phyloP scores from a whole-genome alignment of 148 eudicot genomes.

The Salicornia ramosissima region DNA sequence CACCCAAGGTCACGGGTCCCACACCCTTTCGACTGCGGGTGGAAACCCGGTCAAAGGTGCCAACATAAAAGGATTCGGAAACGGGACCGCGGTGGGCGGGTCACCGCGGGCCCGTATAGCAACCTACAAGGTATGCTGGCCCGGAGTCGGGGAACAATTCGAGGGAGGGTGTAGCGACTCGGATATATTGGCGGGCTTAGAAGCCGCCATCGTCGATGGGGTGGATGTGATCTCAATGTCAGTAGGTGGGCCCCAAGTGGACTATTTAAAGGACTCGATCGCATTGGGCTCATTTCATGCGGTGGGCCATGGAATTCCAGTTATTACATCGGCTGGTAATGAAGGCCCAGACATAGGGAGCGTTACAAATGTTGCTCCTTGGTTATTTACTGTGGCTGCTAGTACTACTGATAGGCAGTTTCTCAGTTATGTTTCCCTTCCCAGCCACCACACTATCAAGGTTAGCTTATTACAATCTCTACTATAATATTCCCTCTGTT shows the following conservation, averaged over 20 bases:
- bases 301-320: conserved; percentile 3
- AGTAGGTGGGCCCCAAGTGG: background rate
- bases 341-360: conserved; percentile 7
- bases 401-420: conserved; percentile 21
- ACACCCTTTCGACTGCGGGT: conserved; percentile 11
- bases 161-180: conserved; percentile 14
- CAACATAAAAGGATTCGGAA: conserved; percentile 4
- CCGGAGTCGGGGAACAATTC: background rate
- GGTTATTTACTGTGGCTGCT: conserved; percentile 28
- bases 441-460: conserved; percentile 7
- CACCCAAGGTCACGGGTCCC: background rate
- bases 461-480: too few relatives aligned
- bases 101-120: conserved; percentile 23
- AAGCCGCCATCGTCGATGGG: conserved; percentile 17
- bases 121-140: conserved; percentile 30
- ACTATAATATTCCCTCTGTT: too few relatives aligned
- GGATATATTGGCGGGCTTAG: conserved; percentile 20
- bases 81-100: conserved; percentile 22
- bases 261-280: conserved; percentile 1
- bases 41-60: background rate
- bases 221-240: conserved; percentile 18
- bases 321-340: conserved; percentile 25
- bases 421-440: conserved; percentile 3
- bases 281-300: conserved; percentile 28
- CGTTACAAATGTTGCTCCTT: conserved; percentile 20